phyloP scores from a whole-genome alignment of 2,329 filamentous ascomycete genomes.

The Pseudodiploospora longispora region DNA sequence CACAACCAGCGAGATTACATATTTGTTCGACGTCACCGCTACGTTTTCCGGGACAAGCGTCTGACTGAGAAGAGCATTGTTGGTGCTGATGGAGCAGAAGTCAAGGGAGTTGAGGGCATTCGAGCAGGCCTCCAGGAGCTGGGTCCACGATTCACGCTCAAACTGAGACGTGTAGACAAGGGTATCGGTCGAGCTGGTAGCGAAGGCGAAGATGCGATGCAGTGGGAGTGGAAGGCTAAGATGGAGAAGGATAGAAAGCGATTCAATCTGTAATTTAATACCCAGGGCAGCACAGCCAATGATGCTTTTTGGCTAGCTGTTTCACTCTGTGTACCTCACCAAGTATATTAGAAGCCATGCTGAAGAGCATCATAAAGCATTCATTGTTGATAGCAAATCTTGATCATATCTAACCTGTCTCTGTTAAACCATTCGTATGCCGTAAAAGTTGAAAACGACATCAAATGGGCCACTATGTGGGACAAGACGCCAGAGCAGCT shows the following conservation, averaged over 20 bases:
- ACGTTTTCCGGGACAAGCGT: constrained; percentile 85
- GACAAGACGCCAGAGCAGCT: too few relatives aligned
- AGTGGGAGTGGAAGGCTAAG: constrained; percentile 94
- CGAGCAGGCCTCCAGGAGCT: constrained; percentile 84
- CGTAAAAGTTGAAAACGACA: neutral
- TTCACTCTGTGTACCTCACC: too few relatives aligned
- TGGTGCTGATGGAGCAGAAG: constrained; percentile 70
- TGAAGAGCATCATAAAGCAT: too few relatives aligned
- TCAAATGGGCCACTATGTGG: neutral
- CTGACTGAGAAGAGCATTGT: constrained; percentile 80
- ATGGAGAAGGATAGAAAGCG: constrained; percentile 93
- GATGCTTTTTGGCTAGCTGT: too few relatives aligned
- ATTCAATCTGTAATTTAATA: constrained; percentile 66
- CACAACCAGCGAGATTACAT: constrained; percentile 97
- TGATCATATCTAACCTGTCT: neutral
- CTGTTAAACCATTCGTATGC: neutral
- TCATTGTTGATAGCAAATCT: too few relatives aligned
- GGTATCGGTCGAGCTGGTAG: constrained; percentile 66
- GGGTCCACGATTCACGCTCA: constrained; percentile 67
- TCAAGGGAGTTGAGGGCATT: constrained; percentile 79
- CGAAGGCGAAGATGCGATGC: constrained; percentile 64
- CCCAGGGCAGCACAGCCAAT: neutral
- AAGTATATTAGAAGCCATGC: too few relatives aligned
- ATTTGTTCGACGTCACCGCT: constrained; percentile 83
- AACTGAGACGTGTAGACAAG: constrained; percentile 84